A percentile compares a stretch with the other conserved stretches of the same genome.
These are phyloP conservation scores for Taxillus chinensis DNA, from an alignment of 164 flowering plant genomes.

Conservation along the genomic window DNA sequence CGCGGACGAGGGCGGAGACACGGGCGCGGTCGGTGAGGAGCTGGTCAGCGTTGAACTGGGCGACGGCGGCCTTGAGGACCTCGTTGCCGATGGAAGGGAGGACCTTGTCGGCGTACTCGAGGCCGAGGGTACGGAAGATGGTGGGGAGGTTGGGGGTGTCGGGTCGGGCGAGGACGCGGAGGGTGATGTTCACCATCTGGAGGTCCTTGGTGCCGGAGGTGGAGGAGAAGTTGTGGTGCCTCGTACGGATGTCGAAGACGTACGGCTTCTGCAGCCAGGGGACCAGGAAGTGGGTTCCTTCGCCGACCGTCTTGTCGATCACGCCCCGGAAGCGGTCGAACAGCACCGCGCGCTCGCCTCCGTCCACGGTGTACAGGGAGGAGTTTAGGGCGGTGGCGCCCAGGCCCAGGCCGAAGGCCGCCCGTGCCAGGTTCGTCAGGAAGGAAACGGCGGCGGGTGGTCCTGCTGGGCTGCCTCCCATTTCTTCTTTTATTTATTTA, in stretches of 20 bases:
- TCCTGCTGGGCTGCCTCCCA: constrained; percentile 31
- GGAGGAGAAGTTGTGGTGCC: constrained; percentile 74
- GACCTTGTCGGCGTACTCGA: constrained; percentile 83
- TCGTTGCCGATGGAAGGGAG: constrained; percentile 87
- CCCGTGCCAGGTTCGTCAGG: constrained; percentile 54
- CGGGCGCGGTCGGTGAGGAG: constrained; percentile 81
- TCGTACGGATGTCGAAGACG: constrained; percentile 78
- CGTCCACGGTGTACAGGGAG: constrained; percentile 66
- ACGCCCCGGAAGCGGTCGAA: constrained; percentile 74
- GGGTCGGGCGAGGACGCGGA: constrained; percentile 74
- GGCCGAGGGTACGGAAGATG: constrained; percentile 65
- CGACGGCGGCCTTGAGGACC: constrained; percentile 78
- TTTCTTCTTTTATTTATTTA: neutral
- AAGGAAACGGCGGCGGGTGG: constrained; percentile 35
- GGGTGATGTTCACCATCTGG: constrained; percentile 83
- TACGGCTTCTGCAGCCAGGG: constrained; percentile 78
- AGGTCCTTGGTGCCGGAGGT: constrained; percentile 83
- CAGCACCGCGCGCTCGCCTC: constrained; percentile 55
- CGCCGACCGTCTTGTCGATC: constrained; percentile 54
- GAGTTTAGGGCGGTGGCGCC: constrained; percentile 39
- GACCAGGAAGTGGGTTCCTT: constrained; percentile 79
- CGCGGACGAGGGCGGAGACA: constrained; percentile 69
- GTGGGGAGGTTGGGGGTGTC: constrained; percentile 40
- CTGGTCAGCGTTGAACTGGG: constrained; percentile 87
- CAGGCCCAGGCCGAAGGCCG: constrained; percentile 55